A percentile compares a stretch with the other conserved stretches of the same genome.
Evolutionary conservation across 2,329 filamentous ascomycete genomes (phyloP).

Genomic region (Calonectria pteridis): DNA sequence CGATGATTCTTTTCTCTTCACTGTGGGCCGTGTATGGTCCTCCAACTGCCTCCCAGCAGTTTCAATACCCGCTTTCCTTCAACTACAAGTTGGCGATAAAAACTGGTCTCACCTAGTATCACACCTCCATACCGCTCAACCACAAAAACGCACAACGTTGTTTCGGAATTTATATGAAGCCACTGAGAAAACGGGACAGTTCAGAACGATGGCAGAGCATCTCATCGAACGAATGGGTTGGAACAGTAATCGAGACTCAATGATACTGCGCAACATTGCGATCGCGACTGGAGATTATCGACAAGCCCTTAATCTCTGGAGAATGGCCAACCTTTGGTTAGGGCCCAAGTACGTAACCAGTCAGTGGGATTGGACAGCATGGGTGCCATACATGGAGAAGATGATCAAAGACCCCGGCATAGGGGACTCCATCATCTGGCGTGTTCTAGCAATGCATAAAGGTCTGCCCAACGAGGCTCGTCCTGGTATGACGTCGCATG

Average conservation of each 20-base stretch:
- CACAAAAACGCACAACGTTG: background rate
- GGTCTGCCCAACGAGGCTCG: background rate
- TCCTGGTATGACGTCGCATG: background rate
- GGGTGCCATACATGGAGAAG: conserved; percentile 47
- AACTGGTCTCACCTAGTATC: conserved; percentile 5
- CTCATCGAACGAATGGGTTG: background rate
- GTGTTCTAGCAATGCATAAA: conserved; percentile 39
- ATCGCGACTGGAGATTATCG: conserved; percentile 38
- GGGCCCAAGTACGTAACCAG: background rate
- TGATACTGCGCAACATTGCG: conserved; percentile 16
- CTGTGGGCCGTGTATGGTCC: conserved; percentile 11
- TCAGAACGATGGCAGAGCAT: conserved; percentile 5
- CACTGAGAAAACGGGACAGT: conserved; percentile 14
- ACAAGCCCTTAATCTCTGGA: conserved; percentile 43
- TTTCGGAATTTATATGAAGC: background rate
- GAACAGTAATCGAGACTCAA: background rate
- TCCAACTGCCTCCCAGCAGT: background rate
- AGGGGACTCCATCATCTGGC: conserved; percentile 42
- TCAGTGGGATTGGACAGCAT: conserved; percentile 50
- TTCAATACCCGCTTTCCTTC: conserved; percentile 1
- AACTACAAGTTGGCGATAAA: background rate
- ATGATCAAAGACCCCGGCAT: conserved; percentile 50
- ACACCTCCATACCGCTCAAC: background rate
- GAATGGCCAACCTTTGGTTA: background rate
- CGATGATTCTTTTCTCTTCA: conserved; percentile 11